Evolutionary conservation across 2,329 filamentous ascomycete genomes (phyloP).

Genomic region (Septoria petroselini): DNA sequence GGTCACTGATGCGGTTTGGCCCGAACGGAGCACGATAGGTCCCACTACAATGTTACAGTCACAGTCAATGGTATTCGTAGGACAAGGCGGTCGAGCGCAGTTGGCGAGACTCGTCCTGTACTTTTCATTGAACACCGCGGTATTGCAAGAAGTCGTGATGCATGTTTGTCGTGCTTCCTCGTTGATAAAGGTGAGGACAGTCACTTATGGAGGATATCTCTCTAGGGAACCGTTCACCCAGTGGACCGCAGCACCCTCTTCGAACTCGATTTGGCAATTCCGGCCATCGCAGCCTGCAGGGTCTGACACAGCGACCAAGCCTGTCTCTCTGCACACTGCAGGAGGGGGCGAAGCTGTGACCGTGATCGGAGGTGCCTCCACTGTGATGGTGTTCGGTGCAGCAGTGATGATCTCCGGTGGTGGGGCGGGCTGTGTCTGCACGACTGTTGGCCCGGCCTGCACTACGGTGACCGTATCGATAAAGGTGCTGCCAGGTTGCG

Average conservation of each 20-base stretch:
- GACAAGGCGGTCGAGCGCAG: conserved; percentile 25
- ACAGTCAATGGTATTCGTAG: conserved; percentile 26
- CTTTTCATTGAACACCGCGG: conserved; percentile 19
- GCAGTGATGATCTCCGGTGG: conserved; percentile 2
- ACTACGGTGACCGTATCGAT: background rate
- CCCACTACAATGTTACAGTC: conserved; percentile 29
- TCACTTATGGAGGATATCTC: conserved; percentile 17
- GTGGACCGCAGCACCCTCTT: conserved; percentile 21
- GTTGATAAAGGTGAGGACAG: conserved; percentile 24
- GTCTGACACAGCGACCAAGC: conserved; percentile 2
- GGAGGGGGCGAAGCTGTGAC: background rate
- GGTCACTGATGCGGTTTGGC: conserved; percentile 23
- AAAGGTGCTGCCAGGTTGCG: background rate
- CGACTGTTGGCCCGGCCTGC: background rate
- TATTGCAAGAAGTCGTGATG: conserved; percentile 28
- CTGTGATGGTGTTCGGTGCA: background rate
- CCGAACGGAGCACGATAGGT: conserved; percentile 20
- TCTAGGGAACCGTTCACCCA: conserved; percentile 16
- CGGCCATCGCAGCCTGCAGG: conserved; percentile 17
- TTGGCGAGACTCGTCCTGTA: conserved; percentile 19
- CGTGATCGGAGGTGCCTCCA: background rate
- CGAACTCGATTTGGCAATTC: conserved; percentile 23
- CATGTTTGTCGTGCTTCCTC: conserved; percentile 20
- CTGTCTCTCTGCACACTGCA: conserved; percentile 4
- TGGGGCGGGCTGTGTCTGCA: background rate